These are phyloP conservation scores for Penicillium olsonii DNA, from an alignment of 2,329 filamentous ascomycete species.

Conservation along the genomic window DNA sequence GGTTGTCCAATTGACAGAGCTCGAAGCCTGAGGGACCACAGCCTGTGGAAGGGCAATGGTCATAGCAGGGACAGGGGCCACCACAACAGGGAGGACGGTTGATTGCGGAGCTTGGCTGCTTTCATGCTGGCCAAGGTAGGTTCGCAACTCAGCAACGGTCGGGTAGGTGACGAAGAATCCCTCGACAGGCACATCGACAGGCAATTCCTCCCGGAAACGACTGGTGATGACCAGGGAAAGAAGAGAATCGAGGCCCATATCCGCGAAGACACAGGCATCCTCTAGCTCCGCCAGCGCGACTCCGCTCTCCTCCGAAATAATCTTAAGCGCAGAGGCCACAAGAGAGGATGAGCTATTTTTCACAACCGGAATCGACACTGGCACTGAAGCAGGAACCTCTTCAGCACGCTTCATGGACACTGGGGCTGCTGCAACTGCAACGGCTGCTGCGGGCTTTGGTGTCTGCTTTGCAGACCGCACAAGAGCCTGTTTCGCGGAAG, in stretches of 20 bases:
- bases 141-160: constrained; percentile 2
- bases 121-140: background rate
- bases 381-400: background rate
- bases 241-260: constrained; percentile 17
- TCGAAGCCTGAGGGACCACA: background rate
- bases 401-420: background rate
- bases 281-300: constrained; percentile 7
- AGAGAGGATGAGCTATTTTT: background rate
- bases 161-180: constrained; percentile 1
- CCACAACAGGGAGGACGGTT: background rate
- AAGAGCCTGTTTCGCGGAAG: background rate
- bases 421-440: background rate
- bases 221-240: constrained; percentile 13
- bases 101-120: background rate
- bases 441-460: constrained; percentile 4
- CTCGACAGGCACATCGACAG: background rate
- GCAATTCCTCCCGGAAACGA: constrained; percentile 15
- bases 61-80: background rate
- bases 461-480: constrained; percentile 1
- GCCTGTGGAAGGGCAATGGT: background rate
- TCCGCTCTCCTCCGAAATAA: constrained; percentile 21
- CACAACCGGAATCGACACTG: background rate
- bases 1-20: background rate
- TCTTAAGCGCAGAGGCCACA: constrained; percentile 2
- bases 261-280: constrained; percentile 10